These are phyloP conservation scores for Niveomyces coronatus DNA, from an alignment of 2,329 filamentous ascomycete genomes.

Conservation along the genomic window DNA sequence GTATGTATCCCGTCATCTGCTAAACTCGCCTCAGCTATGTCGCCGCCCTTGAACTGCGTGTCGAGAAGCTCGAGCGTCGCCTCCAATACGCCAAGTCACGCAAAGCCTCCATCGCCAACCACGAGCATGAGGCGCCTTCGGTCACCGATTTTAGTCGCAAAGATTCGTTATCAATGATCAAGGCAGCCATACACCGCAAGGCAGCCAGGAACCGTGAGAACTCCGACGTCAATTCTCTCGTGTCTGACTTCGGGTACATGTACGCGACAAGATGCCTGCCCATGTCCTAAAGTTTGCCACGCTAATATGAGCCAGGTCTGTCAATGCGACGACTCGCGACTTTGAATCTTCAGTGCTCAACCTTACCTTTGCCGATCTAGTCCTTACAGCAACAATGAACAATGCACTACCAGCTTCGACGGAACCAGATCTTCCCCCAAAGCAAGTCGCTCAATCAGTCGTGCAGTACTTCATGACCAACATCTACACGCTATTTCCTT, in stretches of 20 bases:
- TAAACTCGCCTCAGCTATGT: constrained; percentile 56
- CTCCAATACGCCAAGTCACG: constrained; percentile 60
- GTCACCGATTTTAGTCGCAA: constrained; percentile 42
- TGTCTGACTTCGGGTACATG: constrained; percentile 90
- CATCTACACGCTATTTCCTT: constrained; percentile 69
- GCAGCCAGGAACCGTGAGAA: constrained; percentile 60
- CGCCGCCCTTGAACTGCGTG: constrained; percentile 80
- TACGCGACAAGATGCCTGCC: constrained; percentile 32
- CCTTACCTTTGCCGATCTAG: constrained; percentile 85
- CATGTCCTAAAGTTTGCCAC: too few relatives aligned
- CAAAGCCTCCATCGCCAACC: constrained; percentile 58
- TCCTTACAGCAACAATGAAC: constrained; percentile 72
- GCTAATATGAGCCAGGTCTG: constrained; percentile 49
- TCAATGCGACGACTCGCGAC: constrained; percentile 89
- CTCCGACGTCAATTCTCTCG: constrained; percentile 79
- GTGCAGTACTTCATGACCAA: constrained; percentile 80
- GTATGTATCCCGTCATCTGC: constrained; percentile 8
- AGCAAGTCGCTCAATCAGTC: constrained; percentile 56
- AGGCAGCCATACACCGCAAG: constrained; percentile 53
- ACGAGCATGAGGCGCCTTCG: constrained; percentile 44
- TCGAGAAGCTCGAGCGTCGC: constrained; percentile 77
- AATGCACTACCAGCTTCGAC: constrained; percentile 56
- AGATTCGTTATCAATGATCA: constrained; percentile 51
- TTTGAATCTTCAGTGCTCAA: constrained; percentile 81
- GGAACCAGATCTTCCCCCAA: constrained; percentile 56